Conservation (phyloP, 176 grass and related monocot species). For the Triticum turgidum region DNA sequence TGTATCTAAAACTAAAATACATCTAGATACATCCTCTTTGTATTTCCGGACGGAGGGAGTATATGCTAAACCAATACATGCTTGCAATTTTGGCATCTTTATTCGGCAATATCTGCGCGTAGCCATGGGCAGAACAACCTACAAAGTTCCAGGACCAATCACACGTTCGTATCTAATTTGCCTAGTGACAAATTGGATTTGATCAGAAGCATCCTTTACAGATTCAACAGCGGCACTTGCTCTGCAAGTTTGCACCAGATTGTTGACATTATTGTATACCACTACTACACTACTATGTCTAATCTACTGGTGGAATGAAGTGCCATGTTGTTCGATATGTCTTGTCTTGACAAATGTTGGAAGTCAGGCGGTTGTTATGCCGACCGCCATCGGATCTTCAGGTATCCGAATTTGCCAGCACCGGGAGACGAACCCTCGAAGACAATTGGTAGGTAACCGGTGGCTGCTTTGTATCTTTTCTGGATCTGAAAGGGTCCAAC, state of each 20-base stretch:
- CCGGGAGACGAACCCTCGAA: conserved; percentile 92
- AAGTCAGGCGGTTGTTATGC: background rate
- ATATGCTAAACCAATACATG: too few relatives aligned
- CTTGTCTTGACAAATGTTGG: background rate
- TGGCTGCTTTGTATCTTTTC: conserved; percentile 84
- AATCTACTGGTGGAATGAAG: background rate
- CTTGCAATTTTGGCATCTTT: background rate
- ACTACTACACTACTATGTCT: background rate
- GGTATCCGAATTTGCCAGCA: conserved; percentile 77
- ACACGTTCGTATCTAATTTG: background rate
- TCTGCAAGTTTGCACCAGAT: background rate
- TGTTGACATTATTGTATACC: background rate
- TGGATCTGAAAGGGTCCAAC: conserved; percentile 64
- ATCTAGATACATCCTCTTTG: too few relatives aligned
- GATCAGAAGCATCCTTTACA: background rate
- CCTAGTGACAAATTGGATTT: background rate
- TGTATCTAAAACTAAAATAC: too few relatives aligned
- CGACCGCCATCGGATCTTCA: conserved; percentile 59
- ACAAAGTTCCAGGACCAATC: background rate
- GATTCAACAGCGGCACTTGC: background rate
- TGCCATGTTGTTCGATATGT: background rate
- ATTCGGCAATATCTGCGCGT: background rate
- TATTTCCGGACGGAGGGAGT: too few relatives aligned
- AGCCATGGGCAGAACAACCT: background rate
- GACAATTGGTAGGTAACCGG: conserved; percentile 73